Evolutionary conservation across 139 green algal genomes (phyloP).

Genomic region (Closterium sp.): DNA sequence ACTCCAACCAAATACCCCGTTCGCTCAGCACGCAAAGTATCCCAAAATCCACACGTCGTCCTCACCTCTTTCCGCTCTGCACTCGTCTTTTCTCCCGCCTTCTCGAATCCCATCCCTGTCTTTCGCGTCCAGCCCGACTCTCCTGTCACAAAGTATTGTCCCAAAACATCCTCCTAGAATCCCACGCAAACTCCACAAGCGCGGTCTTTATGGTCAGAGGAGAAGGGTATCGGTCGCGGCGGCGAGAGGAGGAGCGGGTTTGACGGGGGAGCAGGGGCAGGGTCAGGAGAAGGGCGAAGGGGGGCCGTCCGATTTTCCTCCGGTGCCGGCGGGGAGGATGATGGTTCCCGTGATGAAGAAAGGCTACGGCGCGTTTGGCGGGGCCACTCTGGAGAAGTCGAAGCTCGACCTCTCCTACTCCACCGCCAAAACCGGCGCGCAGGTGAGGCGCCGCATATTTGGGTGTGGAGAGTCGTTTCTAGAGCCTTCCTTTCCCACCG

Average conservation of each 20-base stretch:
- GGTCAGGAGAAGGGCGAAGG: neutral
- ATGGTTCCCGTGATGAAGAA: conserved; percentile 46
- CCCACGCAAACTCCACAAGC: neutral
- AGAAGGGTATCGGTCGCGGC: neutral
- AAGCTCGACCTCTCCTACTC: conserved; percentile 39
- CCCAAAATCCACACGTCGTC: neutral
- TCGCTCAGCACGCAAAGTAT: neutral
- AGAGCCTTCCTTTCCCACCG: too few relatives aligned
- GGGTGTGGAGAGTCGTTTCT: too few relatives aligned
- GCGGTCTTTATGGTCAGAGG: neutral
- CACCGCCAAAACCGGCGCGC: conserved; percentile 10
- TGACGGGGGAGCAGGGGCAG: neutral
- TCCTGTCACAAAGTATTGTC: neutral
- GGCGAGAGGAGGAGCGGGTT: neutral
- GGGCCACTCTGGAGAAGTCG: conserved; percentile 49
- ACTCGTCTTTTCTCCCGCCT: neutral
- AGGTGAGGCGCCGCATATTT: too few relatives aligned
- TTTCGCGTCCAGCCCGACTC: neutral
- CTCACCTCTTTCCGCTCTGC: neutral
- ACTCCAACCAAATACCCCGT: neutral
- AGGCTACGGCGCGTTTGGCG: conserved; percentile 44
- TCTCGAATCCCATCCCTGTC: neutral
- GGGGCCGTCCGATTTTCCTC: conserved; percentile 6
- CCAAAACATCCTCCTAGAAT: neutral
- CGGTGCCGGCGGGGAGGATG: conserved; percentile 28